Evolutionary conservation across 202 grass and related monocot genomes (phyloP).

Genomic region (Zizania palustris): DNA sequence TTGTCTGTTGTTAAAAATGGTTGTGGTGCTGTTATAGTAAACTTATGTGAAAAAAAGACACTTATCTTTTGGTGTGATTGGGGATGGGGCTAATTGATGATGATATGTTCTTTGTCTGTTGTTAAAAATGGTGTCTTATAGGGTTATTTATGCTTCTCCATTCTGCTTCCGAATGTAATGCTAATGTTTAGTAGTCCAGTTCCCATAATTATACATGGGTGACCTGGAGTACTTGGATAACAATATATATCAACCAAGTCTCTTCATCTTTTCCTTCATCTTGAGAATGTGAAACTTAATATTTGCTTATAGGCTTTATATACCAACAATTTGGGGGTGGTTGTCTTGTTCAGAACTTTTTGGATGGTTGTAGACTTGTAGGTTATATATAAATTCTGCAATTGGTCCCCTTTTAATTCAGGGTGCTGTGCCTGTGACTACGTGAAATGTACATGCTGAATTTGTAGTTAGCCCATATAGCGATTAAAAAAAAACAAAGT

Average conservation of each 20-base stretch:
- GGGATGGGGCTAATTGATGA: neutral
- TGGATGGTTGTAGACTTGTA: neutral
- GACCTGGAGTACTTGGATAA: neutral
- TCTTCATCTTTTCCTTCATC: neutral
- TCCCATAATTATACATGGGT: neutral
- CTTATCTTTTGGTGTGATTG: neutral
- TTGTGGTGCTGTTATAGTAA: slow-evolving; percentile 2
- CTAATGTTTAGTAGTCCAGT: neutral
- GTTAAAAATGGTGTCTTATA: neutral
- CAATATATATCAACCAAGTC: neutral
- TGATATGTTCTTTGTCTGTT: neutral
- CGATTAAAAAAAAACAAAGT: neutral
- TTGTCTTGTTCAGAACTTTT: neutral
- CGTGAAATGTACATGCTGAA: neutral
- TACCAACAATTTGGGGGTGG: neutral
- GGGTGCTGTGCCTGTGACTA: neutral
- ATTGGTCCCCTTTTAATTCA: neutral
- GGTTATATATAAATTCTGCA: neutral
- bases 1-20: neutral
- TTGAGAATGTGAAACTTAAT: neutral
- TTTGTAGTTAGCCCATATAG: neutral
- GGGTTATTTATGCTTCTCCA: neutral
- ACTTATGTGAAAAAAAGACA: neutral
- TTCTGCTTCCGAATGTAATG: neutral
- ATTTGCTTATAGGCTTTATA: neutral